Conservation (phyloP, 2,329 filamentous ascomycete genomes). For the Pseudocercospora musae region DNA sequence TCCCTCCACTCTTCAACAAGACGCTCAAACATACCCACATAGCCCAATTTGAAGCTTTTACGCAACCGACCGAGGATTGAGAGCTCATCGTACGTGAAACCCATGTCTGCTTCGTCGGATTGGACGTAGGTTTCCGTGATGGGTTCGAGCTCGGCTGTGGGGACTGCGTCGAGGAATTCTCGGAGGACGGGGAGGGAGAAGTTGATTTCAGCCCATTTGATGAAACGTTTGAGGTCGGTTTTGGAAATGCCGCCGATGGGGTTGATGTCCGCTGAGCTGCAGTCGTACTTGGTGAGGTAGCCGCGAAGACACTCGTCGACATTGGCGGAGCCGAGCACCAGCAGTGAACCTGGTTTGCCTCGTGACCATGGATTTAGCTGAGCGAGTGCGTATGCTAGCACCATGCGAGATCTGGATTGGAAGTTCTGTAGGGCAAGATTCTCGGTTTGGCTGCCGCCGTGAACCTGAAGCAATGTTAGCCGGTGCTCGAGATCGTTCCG, state of each 20-base stretch:
- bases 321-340: slow-evolving; percentile 67
- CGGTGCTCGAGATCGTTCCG: background rate
- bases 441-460: slow-evolving; percentile 59
- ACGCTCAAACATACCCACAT: slow-evolving; percentile 54
- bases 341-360: slow-evolving; percentile 55
- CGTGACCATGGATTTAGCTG: slow-evolving; percentile 61
- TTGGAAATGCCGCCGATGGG: slow-evolving; percentile 64
- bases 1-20: slow-evolving; percentile 52
- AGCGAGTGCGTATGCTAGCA: slow-evolving; percentile 62
- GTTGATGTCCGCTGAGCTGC: slow-evolving; percentile 53
- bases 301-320: slow-evolving; percentile 58
- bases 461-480: slow-evolving; percentile 37
- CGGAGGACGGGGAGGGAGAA: slow-evolving; percentile 64
- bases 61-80: slow-evolving; percentile 52
- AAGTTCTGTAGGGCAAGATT: slow-evolving; percentile 67
- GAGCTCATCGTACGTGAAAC: slow-evolving; percentile 55
- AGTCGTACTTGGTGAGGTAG: slow-evolving; percentile 72
- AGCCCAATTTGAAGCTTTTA: slow-evolving; percentile 54
- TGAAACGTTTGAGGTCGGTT: slow-evolving; percentile 68
- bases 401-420: slow-evolving; percentile 65
- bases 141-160: slow-evolving; percentile 56
- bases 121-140: slow-evolving; percentile 62
- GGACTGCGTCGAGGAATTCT: slow-evolving; percentile 59
- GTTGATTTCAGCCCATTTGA: slow-evolving; percentile 57
- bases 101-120: slow-evolving; percentile 55